Evolutionary conservation across 1,139 yeast species (phyloP).

Genomic region (Blastobotrys capitulatus): DNA sequence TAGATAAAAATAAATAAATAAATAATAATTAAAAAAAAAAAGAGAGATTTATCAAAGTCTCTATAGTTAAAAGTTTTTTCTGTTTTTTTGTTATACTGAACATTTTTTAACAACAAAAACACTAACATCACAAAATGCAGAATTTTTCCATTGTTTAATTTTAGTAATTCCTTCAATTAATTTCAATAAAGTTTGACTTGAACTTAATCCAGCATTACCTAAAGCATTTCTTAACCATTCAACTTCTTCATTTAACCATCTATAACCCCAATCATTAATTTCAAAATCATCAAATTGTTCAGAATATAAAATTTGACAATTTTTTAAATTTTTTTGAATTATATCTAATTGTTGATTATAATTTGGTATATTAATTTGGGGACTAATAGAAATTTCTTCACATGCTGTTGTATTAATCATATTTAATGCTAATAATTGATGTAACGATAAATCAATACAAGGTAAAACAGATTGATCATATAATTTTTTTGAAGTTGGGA

Average conservation of each 20-base stretch:
- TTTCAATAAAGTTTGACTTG: conserved; percentile 18
- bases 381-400: conserved; percentile 24
- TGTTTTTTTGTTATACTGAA: too few species aligned
- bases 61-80: too few species aligned
- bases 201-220: conserved; percentile 14
- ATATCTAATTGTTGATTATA: conserved; percentile 17
- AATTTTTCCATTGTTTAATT: conserved; percentile 17
- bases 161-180: conserved; percentile 20
- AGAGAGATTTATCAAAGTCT: too few species aligned
- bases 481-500: conserved; percentile 25
- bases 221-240: conserved; percentile 21
- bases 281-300: conserved; percentile 13
- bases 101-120: conserved; percentile 21
- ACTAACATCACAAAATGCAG: conserved; percentile 19
- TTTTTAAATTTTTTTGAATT: conserved; percentile 14
- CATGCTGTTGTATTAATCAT: conserved; percentile 26
- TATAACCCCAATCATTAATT: conserved; percentile 24
- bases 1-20: too few species aligned
- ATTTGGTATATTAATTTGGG: conserved; percentile 17
- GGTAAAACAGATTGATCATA: conserved; percentile 22
- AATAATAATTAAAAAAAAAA: too few species aligned
- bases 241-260: conserved; percentile 25
- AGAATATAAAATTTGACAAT: conserved; percentile 18
- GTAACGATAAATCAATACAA: conserved; percentile 25
- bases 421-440: conserved; percentile 26